Evolutionary conservation across 1,284 basidiomycete genomes (phyloP).

Genomic region (Amylostereum areolatum): DNA sequence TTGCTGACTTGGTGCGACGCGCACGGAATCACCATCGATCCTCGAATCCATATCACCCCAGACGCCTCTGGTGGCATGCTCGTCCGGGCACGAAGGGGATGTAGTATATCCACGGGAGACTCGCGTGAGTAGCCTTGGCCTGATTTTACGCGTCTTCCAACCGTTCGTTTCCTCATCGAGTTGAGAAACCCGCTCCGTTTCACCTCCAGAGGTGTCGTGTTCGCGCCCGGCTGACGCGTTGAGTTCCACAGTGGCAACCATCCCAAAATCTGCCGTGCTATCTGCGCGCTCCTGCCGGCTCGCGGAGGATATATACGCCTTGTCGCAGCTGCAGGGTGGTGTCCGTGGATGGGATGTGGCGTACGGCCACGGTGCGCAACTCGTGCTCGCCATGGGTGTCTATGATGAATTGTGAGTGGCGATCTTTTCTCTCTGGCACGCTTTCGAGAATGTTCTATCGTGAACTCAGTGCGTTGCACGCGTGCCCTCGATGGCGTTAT

Average conservation of each 20-base stretch:
- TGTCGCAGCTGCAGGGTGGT: no score
- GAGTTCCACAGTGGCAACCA: slow-evolving; percentile 49
- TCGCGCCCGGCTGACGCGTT: not conserved
- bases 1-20: slow-evolving; percentile 41
- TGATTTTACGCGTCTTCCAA: no score
- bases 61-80: slow-evolving; percentile 3
- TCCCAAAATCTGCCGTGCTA: slow-evolving; percentile 60
- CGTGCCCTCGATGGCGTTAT: no score
- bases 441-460: not conserved
- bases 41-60: slow-evolving; percentile 31
- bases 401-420: slow-evolving; percentile 55
- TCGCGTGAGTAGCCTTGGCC: not conserved
- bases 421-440: no score
- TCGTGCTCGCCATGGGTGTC: slow-evolving; percentile 56
- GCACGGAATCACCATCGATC: slow-evolving; percentile 40
- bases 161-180: no score
- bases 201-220: no score
- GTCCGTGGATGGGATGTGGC: slow-evolving; percentile 23
- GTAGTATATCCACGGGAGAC: not conserved
- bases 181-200: no score
- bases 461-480: not conserved
- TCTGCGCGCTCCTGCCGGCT: slow-evolving; percentile 52
- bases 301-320: slow-evolving; percentile 33
- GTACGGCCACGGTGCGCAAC: slow-evolving; percentile 51
- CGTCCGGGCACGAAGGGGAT: slow-evolving; percentile 1